Base-by-base conservation (phyloP, 331 rosid genomes). In the Pyrus hybrid region DNA sequence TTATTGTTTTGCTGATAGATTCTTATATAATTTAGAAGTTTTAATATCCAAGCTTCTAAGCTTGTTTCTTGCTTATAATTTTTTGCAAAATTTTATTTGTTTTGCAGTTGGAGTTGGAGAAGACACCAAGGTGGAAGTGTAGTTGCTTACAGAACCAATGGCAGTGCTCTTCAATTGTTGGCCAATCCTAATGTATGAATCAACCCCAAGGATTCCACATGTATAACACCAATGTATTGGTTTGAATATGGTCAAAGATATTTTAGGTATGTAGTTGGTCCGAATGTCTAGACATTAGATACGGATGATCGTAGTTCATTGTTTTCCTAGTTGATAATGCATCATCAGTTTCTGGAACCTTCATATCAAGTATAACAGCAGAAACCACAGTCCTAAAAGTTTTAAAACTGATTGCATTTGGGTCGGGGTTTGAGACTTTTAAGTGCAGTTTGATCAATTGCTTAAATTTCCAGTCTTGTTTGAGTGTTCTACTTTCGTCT, bases 181-280 rank as follows among this genome's bases (percentile, higher is more conserved):
- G 92, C 92, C 79, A 88, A 83, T 69, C 80, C 96, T 74, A 91
- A 87, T 83, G 97, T 91, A 91, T 68, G 93, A 80, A 61, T 81
- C 70, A 43, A 65, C 63, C 47, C 69, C 77, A 73, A 84, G 77
- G 78, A 78, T 80, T 88, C 83, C 83, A 78, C 83, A 75, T 85
- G 80, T 76, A 45, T 81, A 75, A 49, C 79, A 70, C 78, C 77
- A 71, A 75, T 77, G 66, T 83, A 32, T 49, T 81, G 75, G 82
- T 79, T 85, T 81, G 74, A 57, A 73, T 85, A 67, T 77, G 85
- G 72, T 77, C 79, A 80, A 80, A 80, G 77, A 73, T 62, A 68
- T 66, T 70, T 67, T 85, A 74, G 88, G 80, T 85, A 82, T 85
- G 86, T 73, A 68, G 76, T 75, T 81, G 72, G 61, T 47, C 57